phyloP scores from a whole-genome alignment of 2,329 filamentous ascomycete genomes.

The Aspergillus sp. region DNA sequence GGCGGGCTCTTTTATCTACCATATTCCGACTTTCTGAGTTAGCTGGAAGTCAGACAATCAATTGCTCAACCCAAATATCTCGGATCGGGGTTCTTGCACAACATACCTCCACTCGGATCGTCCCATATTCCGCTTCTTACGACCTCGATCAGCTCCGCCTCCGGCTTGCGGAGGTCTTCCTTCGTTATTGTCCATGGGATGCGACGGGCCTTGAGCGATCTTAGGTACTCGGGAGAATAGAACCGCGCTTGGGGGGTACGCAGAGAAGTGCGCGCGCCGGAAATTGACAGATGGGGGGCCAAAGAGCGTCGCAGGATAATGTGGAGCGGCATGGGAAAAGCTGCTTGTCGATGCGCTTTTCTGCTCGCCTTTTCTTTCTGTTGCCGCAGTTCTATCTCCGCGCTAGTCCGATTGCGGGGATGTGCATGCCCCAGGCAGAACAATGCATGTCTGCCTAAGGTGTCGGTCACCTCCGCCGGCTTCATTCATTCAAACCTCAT shows the following conservation, averaged over 20 bases:
- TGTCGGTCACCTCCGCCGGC: background rate
- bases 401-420: background rate
- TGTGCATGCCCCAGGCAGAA: background rate
- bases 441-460: background rate
- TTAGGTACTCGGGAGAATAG: background rate
- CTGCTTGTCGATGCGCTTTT: constrained; percentile 6
- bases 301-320: constrained; percentile 18
- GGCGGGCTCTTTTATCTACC: constrained; percentile 56
- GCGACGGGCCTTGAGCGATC: background rate
- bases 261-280: background rate
- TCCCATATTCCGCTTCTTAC: constrained; percentile 69
- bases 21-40: constrained; percentile 56
- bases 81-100: background rate
- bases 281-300: background rate
- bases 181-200: constrained; percentile 39
- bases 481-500: background rate
- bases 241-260: background rate
- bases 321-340: constrained; percentile 27
- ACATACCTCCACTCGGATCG: constrained; percentile 66
- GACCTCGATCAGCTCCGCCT: constrained; percentile 40
- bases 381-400: constrained; percentile 13
- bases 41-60: constrained; percentile 34
- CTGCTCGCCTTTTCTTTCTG: constrained; percentile 4
- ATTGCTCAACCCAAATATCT: background rate
- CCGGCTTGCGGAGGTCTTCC: constrained; percentile 30